Evolutionary conservation across 2,329 filamentous ascomycete species (phyloP).

Genomic region (Pseudocercospora musae): DNA sequence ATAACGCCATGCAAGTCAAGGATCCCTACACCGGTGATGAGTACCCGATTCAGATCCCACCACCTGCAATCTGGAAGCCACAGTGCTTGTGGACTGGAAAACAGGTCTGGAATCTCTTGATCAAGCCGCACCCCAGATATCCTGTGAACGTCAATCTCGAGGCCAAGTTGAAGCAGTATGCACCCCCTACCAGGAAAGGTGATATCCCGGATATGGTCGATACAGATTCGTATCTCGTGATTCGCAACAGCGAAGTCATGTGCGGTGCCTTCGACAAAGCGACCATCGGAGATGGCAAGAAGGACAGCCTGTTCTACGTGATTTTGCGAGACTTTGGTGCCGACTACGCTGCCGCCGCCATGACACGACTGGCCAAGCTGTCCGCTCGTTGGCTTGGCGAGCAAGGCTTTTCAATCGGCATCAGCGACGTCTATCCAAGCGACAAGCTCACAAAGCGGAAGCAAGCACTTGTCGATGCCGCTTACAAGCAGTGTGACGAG

Average conservation of each 20-base stretch:
- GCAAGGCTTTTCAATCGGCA: conserved; percentile 92
- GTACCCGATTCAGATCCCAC: conserved; percentile 76
- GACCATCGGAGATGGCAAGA: conserved; percentile 95
- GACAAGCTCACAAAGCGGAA: conserved; percentile 68
- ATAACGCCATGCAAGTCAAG: conserved; percentile 61
- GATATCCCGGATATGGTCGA: conserved; percentile 74
- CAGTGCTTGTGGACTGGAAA: conserved; percentile 93
- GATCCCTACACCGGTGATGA: conserved; percentile 46
- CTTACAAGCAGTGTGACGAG: conserved; percentile 78
- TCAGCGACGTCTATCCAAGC: conserved; percentile 88
- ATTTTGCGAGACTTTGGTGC: conserved; percentile 93
- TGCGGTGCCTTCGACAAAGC: conserved; percentile 97
- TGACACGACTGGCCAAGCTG: conserved; percentile 90
- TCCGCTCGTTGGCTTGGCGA: conserved; percentile 86
- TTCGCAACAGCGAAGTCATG: conserved; percentile 96
- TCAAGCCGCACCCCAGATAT: conserved; percentile 83
- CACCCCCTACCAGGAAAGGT: conserved; percentile 53
- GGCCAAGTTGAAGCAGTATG: conserved; percentile 82
- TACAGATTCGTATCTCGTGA: conserved; percentile 79
- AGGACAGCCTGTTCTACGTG: conserved; percentile 95
- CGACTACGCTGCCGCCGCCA: conserved; percentile 79
- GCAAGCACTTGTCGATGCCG: conserved; percentile 68
- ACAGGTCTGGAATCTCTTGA: conserved; percentile 86
- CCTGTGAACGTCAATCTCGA: conserved; percentile 87
- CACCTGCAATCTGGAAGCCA: conserved; percentile 81